phyloP scores from a whole-genome alignment of 2,329 filamentous ascomycete genomes.

The Exophiala bonariae region DNA sequence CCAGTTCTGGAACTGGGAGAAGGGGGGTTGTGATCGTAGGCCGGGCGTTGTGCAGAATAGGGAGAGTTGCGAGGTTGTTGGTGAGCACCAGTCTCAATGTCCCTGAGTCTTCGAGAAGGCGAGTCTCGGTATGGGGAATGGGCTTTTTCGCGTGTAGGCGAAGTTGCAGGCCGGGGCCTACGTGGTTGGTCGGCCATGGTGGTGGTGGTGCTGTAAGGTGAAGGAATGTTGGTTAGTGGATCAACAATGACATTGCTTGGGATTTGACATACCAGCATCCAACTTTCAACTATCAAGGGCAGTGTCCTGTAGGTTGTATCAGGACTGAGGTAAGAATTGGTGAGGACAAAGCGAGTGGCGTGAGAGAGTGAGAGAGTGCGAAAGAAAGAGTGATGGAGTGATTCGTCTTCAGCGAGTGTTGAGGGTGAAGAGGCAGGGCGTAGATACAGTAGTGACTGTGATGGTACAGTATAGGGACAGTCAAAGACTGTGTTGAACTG shows the following conservation, averaged over 20 bases:
- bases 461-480: too few species aligned
- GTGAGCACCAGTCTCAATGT: slow-evolving; percentile 66
- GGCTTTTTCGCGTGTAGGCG: slow-evolving; percentile 59
- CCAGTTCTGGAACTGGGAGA: slow-evolving; percentile 47
- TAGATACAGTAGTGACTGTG: too few species aligned
- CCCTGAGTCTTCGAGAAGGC: slow-evolving; percentile 66
- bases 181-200: slow-evolving; percentile 52
- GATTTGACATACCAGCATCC: too few species aligned
- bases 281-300: too few species aligned
- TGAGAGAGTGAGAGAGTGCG: too few species aligned
- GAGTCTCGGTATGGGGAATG: slow-evolving; percentile 67
- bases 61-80: slow-evolving; percentile 41
- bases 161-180: slow-evolving; percentile 62
- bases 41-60: slow-evolving; percentile 22
- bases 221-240: slow-evolving; percentile 20
- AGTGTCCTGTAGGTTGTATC: too few species aligned
- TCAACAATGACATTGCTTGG: slow-evolving; percentile 15
- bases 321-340: too few species aligned
- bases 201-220: not conserved
- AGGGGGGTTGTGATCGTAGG: slow-evolving; percentile 24
- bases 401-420: too few species aligned
- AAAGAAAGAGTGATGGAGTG: too few species aligned
- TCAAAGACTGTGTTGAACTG: too few species aligned
- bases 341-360: too few species aligned
- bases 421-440: too few species aligned